A percentile compares a stretch with the other conserved stretches of the same genome.
These are phyloP conservation scores for Stagonosporopsis vannaccii DNA, from an alignment of 2,329 filamentous ascomycete species.

Conservation along the genomic window DNA sequence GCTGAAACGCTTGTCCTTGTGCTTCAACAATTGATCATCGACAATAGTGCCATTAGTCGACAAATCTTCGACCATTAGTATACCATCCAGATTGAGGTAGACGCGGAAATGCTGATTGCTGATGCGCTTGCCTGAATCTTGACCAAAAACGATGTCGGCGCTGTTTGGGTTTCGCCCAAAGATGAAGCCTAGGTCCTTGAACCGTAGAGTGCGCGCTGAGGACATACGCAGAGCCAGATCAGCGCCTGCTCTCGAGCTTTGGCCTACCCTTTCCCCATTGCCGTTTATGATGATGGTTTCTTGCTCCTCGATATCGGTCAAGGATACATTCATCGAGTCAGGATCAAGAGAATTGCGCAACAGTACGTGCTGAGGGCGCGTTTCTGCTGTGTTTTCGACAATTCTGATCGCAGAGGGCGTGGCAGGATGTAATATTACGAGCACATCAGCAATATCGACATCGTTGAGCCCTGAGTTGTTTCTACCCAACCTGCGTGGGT, in stretches of 20 bases:
- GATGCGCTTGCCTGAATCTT: conserved; percentile 73
- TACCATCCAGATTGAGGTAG: conserved; percentile 83
- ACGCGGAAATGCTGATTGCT: conserved; percentile 98
- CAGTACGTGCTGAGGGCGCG: conserved; percentile 67
- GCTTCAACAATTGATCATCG: conserved; percentile 72
- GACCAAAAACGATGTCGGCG: conserved; percentile 75
- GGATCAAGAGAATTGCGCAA: conserved; percentile 51
- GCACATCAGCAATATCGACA: conserved; percentile 84
- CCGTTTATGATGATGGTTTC: conserved; percentile 59
- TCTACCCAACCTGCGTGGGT: conserved; percentile 79
- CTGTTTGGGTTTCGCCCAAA: conserved; percentile 79
- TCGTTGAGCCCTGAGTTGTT: conserved; percentile 84
- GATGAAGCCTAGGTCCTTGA: conserved; percentile 75
- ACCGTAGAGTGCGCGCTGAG: conserved; percentile 65
- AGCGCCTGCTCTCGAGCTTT: conserved; percentile 35
- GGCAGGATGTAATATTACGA: conserved; percentile 85
- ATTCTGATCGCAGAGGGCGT: conserved; percentile 76
- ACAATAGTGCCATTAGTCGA: conserved; percentile 97
- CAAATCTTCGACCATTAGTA: conserved; percentile 89
- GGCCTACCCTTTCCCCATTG: conserved; percentile 26
- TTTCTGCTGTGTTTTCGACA: conserved; percentile 64
- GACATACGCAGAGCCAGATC: conserved; percentile 86
- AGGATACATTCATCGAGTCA: conserved; percentile 45
- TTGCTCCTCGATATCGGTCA: conserved; percentile 50
- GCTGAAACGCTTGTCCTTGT: conserved; percentile 48